Evolutionary conservation across 129 eudicot genomes (phyloP).

Genomic region (Saposhnikovia divaricata): DNA sequence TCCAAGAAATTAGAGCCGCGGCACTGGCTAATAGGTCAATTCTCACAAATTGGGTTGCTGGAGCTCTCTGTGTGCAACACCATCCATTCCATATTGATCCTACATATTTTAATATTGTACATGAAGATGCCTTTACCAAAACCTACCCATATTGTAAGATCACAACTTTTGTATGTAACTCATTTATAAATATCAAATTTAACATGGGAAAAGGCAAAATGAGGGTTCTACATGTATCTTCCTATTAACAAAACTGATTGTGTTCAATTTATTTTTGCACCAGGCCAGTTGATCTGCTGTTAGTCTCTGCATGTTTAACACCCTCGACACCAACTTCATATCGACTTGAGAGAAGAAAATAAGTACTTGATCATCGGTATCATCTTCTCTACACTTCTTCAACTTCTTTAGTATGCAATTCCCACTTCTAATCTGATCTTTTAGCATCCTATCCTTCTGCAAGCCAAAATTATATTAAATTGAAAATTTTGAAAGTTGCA

Average conservation of each 20-base stretch:
- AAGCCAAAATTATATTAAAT: not conserved
- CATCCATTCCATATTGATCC: too few relatives aligned
- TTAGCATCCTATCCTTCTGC: constrained; percentile 80
- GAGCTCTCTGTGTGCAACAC: not conserved
- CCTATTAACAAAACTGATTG: constrained; percentile 52
- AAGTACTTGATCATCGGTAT: constrained; percentile 49
- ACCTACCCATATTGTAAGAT: too few relatives aligned
- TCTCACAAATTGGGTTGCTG: not conserved
- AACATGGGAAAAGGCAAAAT: constrained; percentile 79
- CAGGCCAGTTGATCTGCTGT: constrained; percentile 73
- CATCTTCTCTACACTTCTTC: constrained; percentile 35
- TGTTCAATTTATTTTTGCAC: constrained; percentile 71
- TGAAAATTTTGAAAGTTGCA: not conserved
- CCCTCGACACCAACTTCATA: constrained; percentile 70
- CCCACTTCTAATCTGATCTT: constrained; percentile 54
- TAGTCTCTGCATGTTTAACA: constrained; percentile 66
- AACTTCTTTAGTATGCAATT: constrained; percentile 70
- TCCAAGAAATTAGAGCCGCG: not conserved
- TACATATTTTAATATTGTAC: too few relatives aligned
- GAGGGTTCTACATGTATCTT: constrained; percentile 66
- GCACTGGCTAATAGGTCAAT: not conserved
- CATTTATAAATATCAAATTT: not conserved
- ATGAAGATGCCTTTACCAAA: too few relatives aligned
- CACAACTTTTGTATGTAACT: too few relatives aligned
- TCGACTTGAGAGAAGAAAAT: constrained; percentile 88